Base-by-base conservation (phyloP, 2,329 filamentous ascomycete genomes). In the Curvularia hawaiiensis region DNA sequence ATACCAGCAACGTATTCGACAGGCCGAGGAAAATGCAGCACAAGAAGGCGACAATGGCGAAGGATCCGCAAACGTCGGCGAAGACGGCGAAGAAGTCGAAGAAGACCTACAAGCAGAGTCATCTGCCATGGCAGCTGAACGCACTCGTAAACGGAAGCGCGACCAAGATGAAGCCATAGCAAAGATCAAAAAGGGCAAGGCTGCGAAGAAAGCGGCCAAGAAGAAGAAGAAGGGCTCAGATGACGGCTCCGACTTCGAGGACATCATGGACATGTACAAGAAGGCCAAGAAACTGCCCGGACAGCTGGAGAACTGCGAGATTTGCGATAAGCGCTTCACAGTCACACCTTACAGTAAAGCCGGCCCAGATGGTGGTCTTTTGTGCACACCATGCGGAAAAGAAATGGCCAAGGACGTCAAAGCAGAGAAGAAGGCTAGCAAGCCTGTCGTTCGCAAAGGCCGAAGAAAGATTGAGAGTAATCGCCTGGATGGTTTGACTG, bases 281-380 rank as follows among this genome's bases (percentile, higher is more conserved):
- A 86, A 85, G 65, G 67, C 77, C 14, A 80, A 80, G 31, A 88
- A 88, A 1, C 74, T 88, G n/a, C 90, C 92, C 1, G 92, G 91
- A 2, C 94, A 98, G 75, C 85, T 94, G 70, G 92, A 90, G 62
- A 93, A 97, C 64, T 98, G 94, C 72, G 92, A 90, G 61, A 79
- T 88, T 3, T 98, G 94, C 75, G 83, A 84, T 43, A 96, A 95
- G 74, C 88, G 92, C 38, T 98, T 98, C 71, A 97, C 92, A 0
- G 93, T 98, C 44, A 97, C 94, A 0, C 85, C 91, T 0, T 97
- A 97, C 78, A 92, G 90, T 61, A 89, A 92, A 63, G 85, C 88
- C 28, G 92, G 90, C 0, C 90, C 91, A 0, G 83, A 89, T n/a
- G 93, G 93, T 4, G 92, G 92, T 16, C 80, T 98, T n/a, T 81